Evolutionary conservation across 805 yeast genomes (phyloP), one percentile per base, ranked within the genome.

Genomic region (Ogataea paradorogensis): DNA sequence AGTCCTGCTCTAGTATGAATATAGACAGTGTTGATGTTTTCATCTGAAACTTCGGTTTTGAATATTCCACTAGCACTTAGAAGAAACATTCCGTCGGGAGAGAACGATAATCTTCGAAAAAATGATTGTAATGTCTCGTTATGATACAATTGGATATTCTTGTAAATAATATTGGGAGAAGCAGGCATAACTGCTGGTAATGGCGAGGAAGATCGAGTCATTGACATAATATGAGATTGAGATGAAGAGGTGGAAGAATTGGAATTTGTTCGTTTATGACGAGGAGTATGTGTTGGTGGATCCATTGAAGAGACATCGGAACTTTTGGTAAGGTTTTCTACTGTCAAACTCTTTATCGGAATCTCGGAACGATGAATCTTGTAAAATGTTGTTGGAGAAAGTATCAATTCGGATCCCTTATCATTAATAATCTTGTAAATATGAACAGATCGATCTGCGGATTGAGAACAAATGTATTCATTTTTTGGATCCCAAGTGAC

Each of bases 401-500:
- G 40, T 4, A 27, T 44, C 15, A 62, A 38, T 26, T 59, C 66
- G 21, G 45, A 42, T 5, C 58, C 61, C 15, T 43, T 47, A 24
- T 53, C 56, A 11, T 42, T 30, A 6, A 41, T n/a, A 27, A 80
- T 56, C 15, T 69, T 64, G 58, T 86, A 86, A n/a, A 93, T 66
- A 47, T 79, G 80, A 9, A 91, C 81, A 2, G 87, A 71, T 44
- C 96, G 66, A 63, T 93, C 99, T 9, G 96, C 95, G 18, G 93
- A 80, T 59, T 90, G 96, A 6, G 96, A 84, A 1, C 90, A 87
- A 5, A 93, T 61, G 50, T 62, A 87, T 58, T 83, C 78, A 47
- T 83, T 80, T 38, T 68, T 58, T 7, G 99, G 99, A 59, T 93
- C 99, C 98, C 98, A 93, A 0, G 84, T 71, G 5, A 93, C 91